Percentiles rank a stretch among this genome's conserved stretches.
phyloP scores from a whole-genome alignment of 2,329 filamentous ascomycete genomes.

The Fusarium luffae region DNA sequence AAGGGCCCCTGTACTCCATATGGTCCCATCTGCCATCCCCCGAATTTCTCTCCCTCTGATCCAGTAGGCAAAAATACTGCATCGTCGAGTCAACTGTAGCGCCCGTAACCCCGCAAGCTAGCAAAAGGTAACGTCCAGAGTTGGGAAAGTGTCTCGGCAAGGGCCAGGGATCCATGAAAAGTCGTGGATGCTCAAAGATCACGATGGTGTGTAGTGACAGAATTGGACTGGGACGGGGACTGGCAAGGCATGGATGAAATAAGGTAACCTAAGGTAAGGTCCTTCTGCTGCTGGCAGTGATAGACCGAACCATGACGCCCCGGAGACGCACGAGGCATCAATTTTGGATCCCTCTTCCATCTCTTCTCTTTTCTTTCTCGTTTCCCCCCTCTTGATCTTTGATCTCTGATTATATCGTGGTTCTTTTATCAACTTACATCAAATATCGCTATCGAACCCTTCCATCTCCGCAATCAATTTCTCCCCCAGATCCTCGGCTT shows the following conservation, averaged over 20 bases:
- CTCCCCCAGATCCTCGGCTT: conserved; percentile 37
- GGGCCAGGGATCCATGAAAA: conserved; percentile 42
- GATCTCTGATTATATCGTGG: conserved; percentile 20
- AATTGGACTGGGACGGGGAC: conserved; percentile 6
- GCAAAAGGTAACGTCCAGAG: conserved; percentile 29
- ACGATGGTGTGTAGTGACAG: conserved; percentile 46
- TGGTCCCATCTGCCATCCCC: conserved; percentile 24
- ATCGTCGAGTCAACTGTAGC: conserved; percentile 17
- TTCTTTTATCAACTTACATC: background rate
- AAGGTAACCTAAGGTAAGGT: conserved; percentile 23
- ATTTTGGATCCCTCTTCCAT: conserved; percentile 31
- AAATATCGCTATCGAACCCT: conserved; percentile 28
- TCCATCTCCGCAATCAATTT: conserved; percentile 19
- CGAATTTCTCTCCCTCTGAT: conserved; percentile 6
- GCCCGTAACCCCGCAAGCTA: conserved; percentile 45
- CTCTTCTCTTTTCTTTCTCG: conserved; percentile 37
- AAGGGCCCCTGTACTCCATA: conserved; percentile 22
- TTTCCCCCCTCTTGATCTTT: conserved; percentile 16
- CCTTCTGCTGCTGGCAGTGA: conserved; percentile 34
- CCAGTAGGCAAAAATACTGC: conserved; percentile 1
- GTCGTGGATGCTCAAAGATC: conserved; percentile 41
- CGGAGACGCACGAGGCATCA: conserved; percentile 40
- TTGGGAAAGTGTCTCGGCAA: conserved; percentile 39
- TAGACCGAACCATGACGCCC: conserved; percentile 47
- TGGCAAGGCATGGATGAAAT: conserved; percentile 5